A percentile compares a stretch with the other conserved stretches of the same genome.
Conservation (phyloP, 257 asterid species). For the Coffea eugenioides region DNA sequence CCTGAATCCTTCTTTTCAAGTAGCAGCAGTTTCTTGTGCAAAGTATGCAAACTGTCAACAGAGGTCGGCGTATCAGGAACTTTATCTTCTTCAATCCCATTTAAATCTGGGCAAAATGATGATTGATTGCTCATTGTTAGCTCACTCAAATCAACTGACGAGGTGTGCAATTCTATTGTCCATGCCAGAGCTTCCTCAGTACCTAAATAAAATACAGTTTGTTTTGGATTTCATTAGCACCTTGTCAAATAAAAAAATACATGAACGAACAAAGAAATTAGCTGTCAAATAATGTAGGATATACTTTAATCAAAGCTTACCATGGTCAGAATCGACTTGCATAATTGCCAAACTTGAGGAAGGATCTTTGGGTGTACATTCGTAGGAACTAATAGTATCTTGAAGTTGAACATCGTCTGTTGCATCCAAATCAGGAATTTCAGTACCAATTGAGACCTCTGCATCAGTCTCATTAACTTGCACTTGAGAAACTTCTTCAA, state of each 20-base stretch:
- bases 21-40: slow-evolving; percentile 55
- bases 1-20: slow-evolving; percentile 74
- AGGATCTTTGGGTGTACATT: slow-evolving; percentile 39
- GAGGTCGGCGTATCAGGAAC: slow-evolving; percentile 82
- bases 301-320: slow-evolving; percentile 28
- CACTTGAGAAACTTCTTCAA: slow-evolving; percentile 51
- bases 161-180: slow-evolving; percentile 33
- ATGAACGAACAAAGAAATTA: not conserved
- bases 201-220: slow-evolving; percentile 34
- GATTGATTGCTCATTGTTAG: slow-evolving; percentile 18
- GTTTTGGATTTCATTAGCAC: not conserved
- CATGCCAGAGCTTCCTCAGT: slow-evolving; percentile 39
- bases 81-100: slow-evolving; percentile 67
- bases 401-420: slow-evolving; percentile 55
- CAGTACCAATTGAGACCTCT: slow-evolving; percentile 93
- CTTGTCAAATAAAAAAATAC: not conserved
- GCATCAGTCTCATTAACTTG: slow-evolving; percentile 68
- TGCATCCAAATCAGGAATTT: slow-evolving; percentile 82
- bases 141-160: slow-evolving; percentile 40
- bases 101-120: slow-evolving; percentile 36
- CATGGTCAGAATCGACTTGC: slow-evolving; percentile 31
- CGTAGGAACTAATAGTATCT: slow-evolving; percentile 31
- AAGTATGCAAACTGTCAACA: slow-evolving; percentile 48
- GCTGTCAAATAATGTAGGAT: not conserved
- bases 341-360: slow-evolving; percentile 33